A percentile compares a stretch with the other conserved stretches of the same genome.
phyloP scores from a whole-genome alignment of 768 basidiomycete species.

The Psilocybe sp. region DNA sequence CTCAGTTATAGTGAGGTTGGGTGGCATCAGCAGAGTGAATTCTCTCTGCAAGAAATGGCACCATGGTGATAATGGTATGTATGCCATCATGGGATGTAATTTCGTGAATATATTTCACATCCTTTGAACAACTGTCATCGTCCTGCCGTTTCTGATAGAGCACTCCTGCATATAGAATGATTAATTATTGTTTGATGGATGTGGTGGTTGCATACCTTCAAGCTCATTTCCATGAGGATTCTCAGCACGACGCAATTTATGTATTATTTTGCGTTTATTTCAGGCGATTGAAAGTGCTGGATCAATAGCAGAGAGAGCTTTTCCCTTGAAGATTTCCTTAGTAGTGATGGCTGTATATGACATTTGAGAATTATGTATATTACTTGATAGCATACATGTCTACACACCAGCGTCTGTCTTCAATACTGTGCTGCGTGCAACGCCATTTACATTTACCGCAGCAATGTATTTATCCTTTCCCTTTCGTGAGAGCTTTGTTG shows the following conservation, averaged over 20 bases:
- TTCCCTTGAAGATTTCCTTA: not conserved
- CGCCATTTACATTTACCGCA: not conserved
- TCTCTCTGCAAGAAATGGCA: not conserved
- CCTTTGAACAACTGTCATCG: not conserved
- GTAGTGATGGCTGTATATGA: not conserved
- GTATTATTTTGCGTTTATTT: not conserved
- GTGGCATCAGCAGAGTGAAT: not conserved
- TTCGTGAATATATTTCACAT: not conserved
- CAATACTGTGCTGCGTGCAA: not conserved
- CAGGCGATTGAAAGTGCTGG: not conserved
- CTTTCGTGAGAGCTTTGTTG: not conserved
- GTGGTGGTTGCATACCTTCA: too few species aligned
- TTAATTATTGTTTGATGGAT: too few species aligned
- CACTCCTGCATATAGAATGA: too few species aligned
- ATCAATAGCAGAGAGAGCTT: not conserved
- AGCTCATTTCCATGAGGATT: not conserved
- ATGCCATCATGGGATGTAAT: not conserved
- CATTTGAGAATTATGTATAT: too few species aligned
- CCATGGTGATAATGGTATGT: not conserved
- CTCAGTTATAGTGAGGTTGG: not conserved
- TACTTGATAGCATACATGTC: too few species aligned
- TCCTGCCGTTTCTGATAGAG: not conserved
- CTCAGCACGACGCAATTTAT: not conserved
- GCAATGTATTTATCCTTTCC: not conserved
- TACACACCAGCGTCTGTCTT: constrained; percentile 1